phyloP scores from a whole-genome alignment of 108 stramenopile species.

The Nannochloropsis oceanica region DNA sequence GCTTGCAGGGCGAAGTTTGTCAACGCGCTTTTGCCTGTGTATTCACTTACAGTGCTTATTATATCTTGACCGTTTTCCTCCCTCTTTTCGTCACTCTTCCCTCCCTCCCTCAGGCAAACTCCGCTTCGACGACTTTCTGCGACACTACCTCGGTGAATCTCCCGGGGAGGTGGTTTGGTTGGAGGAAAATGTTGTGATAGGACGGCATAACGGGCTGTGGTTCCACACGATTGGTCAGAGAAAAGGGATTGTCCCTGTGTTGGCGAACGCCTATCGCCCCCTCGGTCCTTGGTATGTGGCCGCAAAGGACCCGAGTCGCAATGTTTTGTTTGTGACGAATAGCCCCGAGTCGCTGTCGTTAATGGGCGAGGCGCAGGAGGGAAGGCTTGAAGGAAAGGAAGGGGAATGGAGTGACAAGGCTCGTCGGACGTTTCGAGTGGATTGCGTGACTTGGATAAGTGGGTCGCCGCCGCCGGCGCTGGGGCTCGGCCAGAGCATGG shows the following conservation, averaged over 20 bases:
- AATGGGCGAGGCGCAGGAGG: neutral
- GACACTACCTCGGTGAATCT: conserved; percentile 57
- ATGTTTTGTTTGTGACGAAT: conserved; percentile 73
- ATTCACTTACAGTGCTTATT: neutral
- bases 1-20: neutral
- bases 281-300: conserved; percentile 94
- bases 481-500: conserved; percentile 1
- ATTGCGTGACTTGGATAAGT: conserved; percentile 67
- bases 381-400: neutral
- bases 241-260: conserved; percentile 70
- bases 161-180: conserved; percentile 68
- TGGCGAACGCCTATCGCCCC: conserved; percentile 27
- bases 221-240: conserved; percentile 93
- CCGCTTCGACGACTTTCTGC: conserved; percentile 76
- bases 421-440: conserved; percentile 59
- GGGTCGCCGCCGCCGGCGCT: conserved; percentile 41
- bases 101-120: conserved; percentile 70
- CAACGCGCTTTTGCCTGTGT: neutral
- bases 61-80: neutral
- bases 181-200: conserved; percentile 56
- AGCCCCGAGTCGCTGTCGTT: conserved; percentile 54
- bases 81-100: neutral
- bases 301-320: conserved; percentile 57
- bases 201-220: conserved; percentile 80
- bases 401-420: conserved; percentile 11